Percentiles rank a stretch among this genome's conserved stretches.
Evolutionary conservation across 2,329 filamentous ascomycete species (phyloP).

Genomic region (Colletotrichum godetiae): DNA sequence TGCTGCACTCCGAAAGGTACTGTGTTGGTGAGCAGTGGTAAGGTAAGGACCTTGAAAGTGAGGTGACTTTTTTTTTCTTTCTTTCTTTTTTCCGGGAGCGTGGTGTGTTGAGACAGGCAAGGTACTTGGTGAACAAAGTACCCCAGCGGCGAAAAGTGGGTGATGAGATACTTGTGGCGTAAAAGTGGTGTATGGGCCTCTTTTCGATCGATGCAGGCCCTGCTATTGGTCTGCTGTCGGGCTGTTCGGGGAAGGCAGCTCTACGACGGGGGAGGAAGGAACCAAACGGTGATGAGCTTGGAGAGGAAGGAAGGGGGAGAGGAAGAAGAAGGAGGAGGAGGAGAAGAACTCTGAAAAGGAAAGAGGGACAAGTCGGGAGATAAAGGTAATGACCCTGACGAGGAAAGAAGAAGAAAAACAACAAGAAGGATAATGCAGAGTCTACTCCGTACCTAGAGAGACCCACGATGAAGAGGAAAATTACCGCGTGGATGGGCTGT

Average conservation of each 20-base stretch:
- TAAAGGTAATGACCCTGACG: slow-evolving; percentile 16
- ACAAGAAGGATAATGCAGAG: slow-evolving; percentile 12
- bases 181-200: slow-evolving; percentile 17
- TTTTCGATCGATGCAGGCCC: neutral
- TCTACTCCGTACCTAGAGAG: neutral
- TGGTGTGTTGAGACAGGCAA: neutral
- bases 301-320: neutral
- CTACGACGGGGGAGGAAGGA: neutral
- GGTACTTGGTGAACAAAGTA: neutral
- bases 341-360: slow-evolving; percentile 6
- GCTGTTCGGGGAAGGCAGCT: slow-evolving; percentile 13
- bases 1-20: neutral
- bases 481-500: slow-evolving; percentile 19
- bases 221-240: slow-evolving; percentile 19
- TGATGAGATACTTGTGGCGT: neutral
- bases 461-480: slow-evolving; percentile 31
- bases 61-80: neutral
- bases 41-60: neutral
- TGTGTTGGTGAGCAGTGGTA: neutral
- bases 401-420: slow-evolving; percentile 19
- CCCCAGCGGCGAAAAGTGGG: neutral
- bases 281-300: neutral
- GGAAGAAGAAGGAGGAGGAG: slow-evolving; percentile 3
- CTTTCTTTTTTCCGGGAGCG: too few relatives aligned
- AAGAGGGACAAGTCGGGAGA: slow-evolving; percentile 14